phyloP scores from a whole-genome alignment of 2,329 filamentous ascomycete genomes.

The Pestalotiopsis sp. region DNA sequence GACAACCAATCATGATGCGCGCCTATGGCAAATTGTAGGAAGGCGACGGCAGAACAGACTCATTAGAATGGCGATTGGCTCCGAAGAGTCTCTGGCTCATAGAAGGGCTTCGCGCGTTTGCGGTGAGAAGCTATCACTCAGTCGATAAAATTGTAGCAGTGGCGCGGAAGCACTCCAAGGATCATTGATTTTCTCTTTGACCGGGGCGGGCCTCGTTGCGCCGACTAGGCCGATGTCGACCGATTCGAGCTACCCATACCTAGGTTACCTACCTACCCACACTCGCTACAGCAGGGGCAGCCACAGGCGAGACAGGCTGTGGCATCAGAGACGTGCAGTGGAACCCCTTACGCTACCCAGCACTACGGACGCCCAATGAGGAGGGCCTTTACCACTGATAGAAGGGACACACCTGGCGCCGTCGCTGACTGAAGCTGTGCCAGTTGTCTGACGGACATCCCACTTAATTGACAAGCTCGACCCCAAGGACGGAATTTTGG shows the following conservation, averaged over 20 bases:
- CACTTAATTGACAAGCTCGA: background rate
- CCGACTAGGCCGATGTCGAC: background rate
- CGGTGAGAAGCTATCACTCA: background rate
- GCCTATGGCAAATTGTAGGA: background rate
- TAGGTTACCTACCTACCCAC: no score
- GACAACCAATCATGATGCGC: conserved; percentile 6
- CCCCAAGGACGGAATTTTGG: background rate
- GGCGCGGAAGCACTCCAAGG: background rate
- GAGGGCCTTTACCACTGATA: background rate
- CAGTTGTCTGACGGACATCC: background rate
- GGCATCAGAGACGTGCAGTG: background rate
- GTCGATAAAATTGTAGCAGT: background rate
- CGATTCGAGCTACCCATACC: background rate
- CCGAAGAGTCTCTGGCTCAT: background rate
- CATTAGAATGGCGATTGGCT: background rate
- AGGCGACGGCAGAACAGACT: background rate
- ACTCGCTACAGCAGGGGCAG: background rate
- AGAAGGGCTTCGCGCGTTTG: background rate
- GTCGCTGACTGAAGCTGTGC: background rate
- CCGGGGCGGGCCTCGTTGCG: background rate
- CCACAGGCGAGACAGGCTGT: background rate
- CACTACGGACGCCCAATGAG: background rate
- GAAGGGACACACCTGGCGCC: background rate
- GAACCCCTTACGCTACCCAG: background rate
- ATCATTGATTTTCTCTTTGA: conserved; percentile 10